Base-by-base conservation (phyloP, 495 filamentous ascomycete genomes). In the Penicillium cinerascens region DNA sequence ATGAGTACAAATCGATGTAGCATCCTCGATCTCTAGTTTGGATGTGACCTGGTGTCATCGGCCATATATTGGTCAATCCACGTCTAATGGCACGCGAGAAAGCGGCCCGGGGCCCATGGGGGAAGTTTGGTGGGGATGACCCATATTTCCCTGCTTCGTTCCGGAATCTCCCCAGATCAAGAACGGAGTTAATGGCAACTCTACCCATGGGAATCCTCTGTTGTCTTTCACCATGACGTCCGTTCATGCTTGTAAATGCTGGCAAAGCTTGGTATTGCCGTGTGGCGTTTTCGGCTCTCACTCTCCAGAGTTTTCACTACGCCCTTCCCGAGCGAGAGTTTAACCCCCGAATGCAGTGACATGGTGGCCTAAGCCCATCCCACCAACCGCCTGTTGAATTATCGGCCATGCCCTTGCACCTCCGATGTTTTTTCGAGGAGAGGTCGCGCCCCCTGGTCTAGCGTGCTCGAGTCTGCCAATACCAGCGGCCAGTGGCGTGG, bases 21-120 rank as follows among this genome's bases (percentile, higher is more conserved):
- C 22, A 23, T 23, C 22, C 22, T 23, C 22, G 22, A 6, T 23
- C 22, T 23, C 22, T 23, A 23, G 22, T 23, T 6, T 23, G 22
- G 22, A 23, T 23, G 22, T 23, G 22, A 23, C 22, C 22, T 23
- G 22, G 22, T 23, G 2, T 23, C 3, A 6, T 6, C 22, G 22
- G 22, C 6, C 22, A 23, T 23, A 23, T 23, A 23, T 38, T 4
- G 35, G 18, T 29, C 45, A 47, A 47, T 47, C 35, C 35, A 37
- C 10, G 35, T 13, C 6, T 8, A 37, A 16, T 37, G 3, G 2
- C 16, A 16, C 35, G 10, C 16, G 35, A 37, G 35, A 37, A 37
- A 37, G 11, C 35, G 2, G 70, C 77, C 17, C n/a, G n/a, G n/a
- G n/a, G n/a, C 78, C 64, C 26, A 51, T 51, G 49, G 49, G n/a